A percentile compares a stretch with the other conserved stretches of the same genome.
Evolutionary conservation across 345 rosid genomes (phyloP).

Genomic region (Brassica incana): DNA sequence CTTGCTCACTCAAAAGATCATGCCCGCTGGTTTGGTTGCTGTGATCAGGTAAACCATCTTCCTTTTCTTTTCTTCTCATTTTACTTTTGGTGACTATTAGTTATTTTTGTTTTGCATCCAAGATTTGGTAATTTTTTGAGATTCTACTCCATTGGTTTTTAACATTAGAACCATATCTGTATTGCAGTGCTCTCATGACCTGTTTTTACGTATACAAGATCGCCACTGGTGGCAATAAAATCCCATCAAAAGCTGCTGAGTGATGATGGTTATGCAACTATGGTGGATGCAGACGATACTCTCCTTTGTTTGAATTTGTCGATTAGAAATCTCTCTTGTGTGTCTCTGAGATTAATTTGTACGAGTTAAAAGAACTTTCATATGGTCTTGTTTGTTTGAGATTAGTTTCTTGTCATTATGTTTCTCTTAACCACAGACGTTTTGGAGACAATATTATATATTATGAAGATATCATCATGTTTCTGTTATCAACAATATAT

Average conservation of each 20-base stretch:
- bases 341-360: conserved; percentile 13
- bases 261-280: conserved; percentile 38
- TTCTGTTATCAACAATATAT: not conserved
- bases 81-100: not conserved
- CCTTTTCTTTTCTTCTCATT: not conserved
- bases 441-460: not conserved
- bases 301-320: conserved; percentile 30
- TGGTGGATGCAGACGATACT: conserved; percentile 16
- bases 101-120: conserved; percentile 15
- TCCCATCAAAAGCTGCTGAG: conserved; percentile 58
- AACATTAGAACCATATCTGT: conserved; percentile 16
- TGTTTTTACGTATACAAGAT: conserved; percentile 74
- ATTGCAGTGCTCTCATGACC: conserved; percentile 90
- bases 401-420: not conserved
- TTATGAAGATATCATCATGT: not conserved
- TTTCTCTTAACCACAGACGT: not conserved
- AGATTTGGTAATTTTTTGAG: not conserved
- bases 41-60: conserved; percentile 60
- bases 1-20: conserved; percentile 74
- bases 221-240: conserved; percentile 77
- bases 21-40: conserved; percentile 94
- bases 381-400: conserved; percentile 21
- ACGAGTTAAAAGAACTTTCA: not conserved
- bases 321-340: conserved; percentile 30
- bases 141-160: not conserved